Conservation (phyloP, 1,284 basidiomycete species). For the Tilletiopsis washingtonensis region DNA sequence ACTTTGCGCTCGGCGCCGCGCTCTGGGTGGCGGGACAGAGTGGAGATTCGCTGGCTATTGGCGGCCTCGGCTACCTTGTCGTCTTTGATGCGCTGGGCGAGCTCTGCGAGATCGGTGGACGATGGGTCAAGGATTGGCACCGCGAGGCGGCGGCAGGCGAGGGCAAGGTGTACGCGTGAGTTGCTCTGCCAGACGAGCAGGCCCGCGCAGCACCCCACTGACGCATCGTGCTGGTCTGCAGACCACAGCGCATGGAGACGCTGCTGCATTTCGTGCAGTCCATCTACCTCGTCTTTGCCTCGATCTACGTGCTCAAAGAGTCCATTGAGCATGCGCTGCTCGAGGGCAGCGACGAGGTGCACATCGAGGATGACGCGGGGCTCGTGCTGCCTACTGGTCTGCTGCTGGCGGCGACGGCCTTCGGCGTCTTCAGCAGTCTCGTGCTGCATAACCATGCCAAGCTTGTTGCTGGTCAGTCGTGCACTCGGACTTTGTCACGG, state of each 20-base stretch:
- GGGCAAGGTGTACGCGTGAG: slow-evolving; percentile 7
- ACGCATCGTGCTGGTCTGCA: background rate
- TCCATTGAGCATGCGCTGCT: slow-evolving; percentile 54
- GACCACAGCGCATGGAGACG: slow-evolving; percentile 61
- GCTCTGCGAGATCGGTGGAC: slow-evolving; percentile 10
- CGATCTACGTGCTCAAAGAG: slow-evolving; percentile 89
- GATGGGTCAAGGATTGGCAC: background rate
- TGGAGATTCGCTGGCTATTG: slow-evolving; percentile 73
- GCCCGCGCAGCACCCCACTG: background rate
- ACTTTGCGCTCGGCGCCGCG: slow-evolving; percentile 53
- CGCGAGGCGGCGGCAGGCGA: background rate
- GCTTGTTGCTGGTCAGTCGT: slow-evolving; percentile 19
- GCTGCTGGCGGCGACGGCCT: slow-evolving; percentile 19
- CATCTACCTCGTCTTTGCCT: slow-evolving; percentile 80
- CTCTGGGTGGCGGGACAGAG: slow-evolving; percentile 90
- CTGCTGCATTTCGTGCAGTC: slow-evolving; percentile 77
- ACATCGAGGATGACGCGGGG: slow-evolving; percentile 22
- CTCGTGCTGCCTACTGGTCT: slow-evolving; percentile 26
- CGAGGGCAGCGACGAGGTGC: slow-evolving; percentile 21
- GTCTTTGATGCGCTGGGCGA: slow-evolving; percentile 70
- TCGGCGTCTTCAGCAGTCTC: slow-evolving; percentile 30
- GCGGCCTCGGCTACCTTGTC: slow-evolving; percentile 87
- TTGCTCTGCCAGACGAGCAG: background rate
- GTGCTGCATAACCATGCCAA: slow-evolving; percentile 38
- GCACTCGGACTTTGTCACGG: background rate